Evolutionary conservation across 2,329 filamentous ascomycete species (phyloP).

Genomic region (Acarospora socialis): DNA sequence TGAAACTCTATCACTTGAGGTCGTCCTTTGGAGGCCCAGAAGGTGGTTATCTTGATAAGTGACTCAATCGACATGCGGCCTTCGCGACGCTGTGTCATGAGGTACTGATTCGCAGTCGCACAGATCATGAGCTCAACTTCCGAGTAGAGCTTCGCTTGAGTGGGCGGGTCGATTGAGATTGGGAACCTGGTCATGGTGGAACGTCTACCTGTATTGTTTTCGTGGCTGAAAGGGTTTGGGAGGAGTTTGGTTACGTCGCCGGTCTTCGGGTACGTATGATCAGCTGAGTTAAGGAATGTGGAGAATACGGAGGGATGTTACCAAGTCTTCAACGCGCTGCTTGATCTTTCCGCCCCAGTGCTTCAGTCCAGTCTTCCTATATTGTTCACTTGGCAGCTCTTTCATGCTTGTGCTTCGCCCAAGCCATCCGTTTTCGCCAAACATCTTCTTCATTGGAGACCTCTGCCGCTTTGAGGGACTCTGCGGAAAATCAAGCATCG

Average conservation of each 20-base stretch:
- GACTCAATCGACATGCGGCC: constrained; percentile 26
- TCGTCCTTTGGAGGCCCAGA: constrained; percentile 33
- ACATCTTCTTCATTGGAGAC: constrained; percentile 29
- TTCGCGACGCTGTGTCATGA: constrained; percentile 27
- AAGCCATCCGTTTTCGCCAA: constrained; percentile 28
- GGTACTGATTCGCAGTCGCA: constrained; percentile 30
- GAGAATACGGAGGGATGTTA: not conserved
- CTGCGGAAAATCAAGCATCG: constrained; percentile 11
- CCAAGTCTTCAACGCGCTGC: constrained; percentile 20
- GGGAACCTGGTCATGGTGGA: constrained; percentile 17
- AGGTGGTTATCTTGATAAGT: constrained; percentile 24
- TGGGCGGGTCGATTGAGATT: constrained; percentile 26
- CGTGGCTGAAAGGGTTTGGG: constrained; percentile 6
- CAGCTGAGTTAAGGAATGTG: not conserved
- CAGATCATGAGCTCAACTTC: constrained; percentile 34
- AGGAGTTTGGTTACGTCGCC: constrained; percentile 13
- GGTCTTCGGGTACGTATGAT: constrained; percentile 7
- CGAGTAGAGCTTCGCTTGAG: constrained; percentile 30
- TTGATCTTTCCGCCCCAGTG: constrained; percentile 26
- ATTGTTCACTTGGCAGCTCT: constrained; percentile 16
- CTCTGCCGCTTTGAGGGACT: constrained; percentile 16
- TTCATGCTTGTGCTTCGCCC: constrained; percentile 22
- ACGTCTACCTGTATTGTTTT: not conserved
- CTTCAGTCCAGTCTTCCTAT: constrained; percentile 21
- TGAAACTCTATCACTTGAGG: constrained; percentile 37